These are phyloP conservation scores for Sechiopsis laciniata DNA, from an alignment of 306 rosid species.

Conservation along the genomic window DNA sequence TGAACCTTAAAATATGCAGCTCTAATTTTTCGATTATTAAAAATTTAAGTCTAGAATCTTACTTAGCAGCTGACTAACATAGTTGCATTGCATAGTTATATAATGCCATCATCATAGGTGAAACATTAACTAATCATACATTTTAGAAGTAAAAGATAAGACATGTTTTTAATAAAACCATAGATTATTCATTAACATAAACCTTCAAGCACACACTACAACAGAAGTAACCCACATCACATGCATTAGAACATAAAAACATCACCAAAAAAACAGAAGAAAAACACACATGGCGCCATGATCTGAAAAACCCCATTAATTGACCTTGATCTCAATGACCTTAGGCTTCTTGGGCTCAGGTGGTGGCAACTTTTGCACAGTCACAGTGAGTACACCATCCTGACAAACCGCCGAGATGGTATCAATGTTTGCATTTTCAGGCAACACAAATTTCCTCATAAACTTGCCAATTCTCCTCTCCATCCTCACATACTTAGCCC, in stretches of 20 bases:
- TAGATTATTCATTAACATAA: background rate
- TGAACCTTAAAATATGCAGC: too few relatives aligned
- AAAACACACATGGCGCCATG: background rate
- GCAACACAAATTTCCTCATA: conserved; percentile 76
- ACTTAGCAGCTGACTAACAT: too few relatives aligned
- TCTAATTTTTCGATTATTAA: background rate
- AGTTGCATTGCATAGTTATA: background rate
- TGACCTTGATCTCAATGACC: conserved; percentile 67
- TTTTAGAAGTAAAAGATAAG: background rate
- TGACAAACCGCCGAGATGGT: conserved; percentile 63
- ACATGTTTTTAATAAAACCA: background rate
- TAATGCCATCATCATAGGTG: background rate
- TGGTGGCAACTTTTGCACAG: conserved; percentile 75
- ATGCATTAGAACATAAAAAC: background rate
- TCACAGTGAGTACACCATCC: conserved; percentile 80
- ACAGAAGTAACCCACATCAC: background rate
- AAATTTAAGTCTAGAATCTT: background rate
- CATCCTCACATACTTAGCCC: conserved; percentile 67
- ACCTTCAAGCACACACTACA: conserved; percentile 16
- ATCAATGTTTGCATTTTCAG: conserved; percentile 66
- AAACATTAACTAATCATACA: background rate
- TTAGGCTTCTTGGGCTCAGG: conserved; percentile 92
- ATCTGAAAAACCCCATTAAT: conserved; percentile 24
- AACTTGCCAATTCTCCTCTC: conserved; percentile 82
- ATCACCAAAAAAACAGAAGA: background rate